These are phyloP conservation scores for Yamadazyma laniorum DNA, from an alignment of 805 yeast species.

Conservation along the genomic window DNA sequence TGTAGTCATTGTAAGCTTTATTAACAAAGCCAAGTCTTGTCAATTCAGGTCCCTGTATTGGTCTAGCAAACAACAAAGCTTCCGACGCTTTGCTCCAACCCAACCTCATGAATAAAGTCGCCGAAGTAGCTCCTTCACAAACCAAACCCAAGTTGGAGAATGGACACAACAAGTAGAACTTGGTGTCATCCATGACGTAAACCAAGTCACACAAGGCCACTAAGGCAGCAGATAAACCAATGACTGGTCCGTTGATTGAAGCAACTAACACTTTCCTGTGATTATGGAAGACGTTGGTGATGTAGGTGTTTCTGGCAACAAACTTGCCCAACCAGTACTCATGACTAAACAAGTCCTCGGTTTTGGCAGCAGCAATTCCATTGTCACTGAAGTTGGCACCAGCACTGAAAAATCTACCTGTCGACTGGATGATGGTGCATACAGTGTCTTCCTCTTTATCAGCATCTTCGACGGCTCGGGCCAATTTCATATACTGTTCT, in stretches of 20 bases:
- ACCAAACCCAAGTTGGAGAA: constrained; percentile 81
- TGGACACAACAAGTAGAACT: constrained; percentile 64
- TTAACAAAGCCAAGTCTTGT: constrained; percentile 59
- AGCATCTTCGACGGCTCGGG: constrained; percentile 58
- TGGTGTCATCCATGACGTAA: constrained; percentile 59
- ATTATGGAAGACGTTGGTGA: constrained; percentile 65
- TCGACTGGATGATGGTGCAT: constrained; percentile 64
- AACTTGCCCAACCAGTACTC: constrained; percentile 55
- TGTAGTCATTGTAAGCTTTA: constrained; percentile 46
- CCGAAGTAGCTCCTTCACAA: constrained; percentile 75
- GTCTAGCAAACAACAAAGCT: constrained; percentile 67
- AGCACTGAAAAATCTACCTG: constrained; percentile 77
- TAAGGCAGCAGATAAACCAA: constrained; percentile 74
- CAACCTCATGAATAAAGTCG: constrained; percentile 64
- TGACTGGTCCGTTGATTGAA: constrained; percentile 84
- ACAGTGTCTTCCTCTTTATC: constrained; percentile 59
- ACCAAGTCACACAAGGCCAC: constrained; percentile 76
- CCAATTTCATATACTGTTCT: constrained; percentile 60
- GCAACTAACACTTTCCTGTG: constrained; percentile 70
- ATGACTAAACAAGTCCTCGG: constrained; percentile 32
- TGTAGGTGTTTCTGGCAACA: constrained; percentile 66
- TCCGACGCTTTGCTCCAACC: constrained; percentile 74
- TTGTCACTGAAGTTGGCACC: constrained; percentile 70
- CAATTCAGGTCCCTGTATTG: constrained; percentile 60
- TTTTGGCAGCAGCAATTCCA: constrained; percentile 28